These are phyloP conservation scores for Malus fusca DNA, from an alignment of 306 rosid genomes.

Conservation along the genomic window DNA sequence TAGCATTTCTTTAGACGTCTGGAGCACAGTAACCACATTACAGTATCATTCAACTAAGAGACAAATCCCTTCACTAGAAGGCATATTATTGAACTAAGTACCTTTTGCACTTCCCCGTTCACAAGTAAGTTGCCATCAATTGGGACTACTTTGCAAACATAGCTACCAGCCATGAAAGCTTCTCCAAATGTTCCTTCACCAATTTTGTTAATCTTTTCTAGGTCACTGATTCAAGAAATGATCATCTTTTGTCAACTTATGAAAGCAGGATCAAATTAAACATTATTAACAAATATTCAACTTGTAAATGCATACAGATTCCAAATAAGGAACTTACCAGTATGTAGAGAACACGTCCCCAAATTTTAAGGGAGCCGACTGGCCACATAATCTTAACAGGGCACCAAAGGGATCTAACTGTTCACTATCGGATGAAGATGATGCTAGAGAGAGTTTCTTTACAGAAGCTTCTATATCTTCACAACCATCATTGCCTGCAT, in stretches of 20 bases:
- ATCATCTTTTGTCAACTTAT: slow-evolving; percentile 12
- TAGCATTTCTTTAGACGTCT: slow-evolving; percentile 81
- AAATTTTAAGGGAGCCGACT: slow-evolving; percentile 54
- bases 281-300: background rate
- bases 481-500: slow-evolving; percentile 20
- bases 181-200: slow-evolving; percentile 98
- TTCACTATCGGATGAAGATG: slow-evolving; percentile 41
- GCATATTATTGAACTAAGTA: slow-evolving; percentile 17
- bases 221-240: slow-evolving; percentile 42
- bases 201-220: slow-evolving; percentile 50
- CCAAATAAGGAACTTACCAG: slow-evolving; percentile 41
- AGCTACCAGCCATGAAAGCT: slow-evolving; percentile 73
- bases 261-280: slow-evolving; percentile 9
- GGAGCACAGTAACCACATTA: slow-evolving; percentile 19
- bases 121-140: slow-evolving; percentile 74
- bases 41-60: slow-evolving; percentile 7
- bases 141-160: slow-evolving; percentile 90
- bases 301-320: background rate
- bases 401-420: slow-evolving; percentile 46
- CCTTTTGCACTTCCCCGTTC: slow-evolving; percentile 92
- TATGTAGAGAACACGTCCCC: slow-evolving; percentile 53
- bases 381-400: slow-evolving; percentile 73
- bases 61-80: background rate
- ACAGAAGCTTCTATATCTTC: slow-evolving; percentile 50
- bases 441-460: slow-evolving; percentile 61